Conservation (phyloP, 164 flowering plant genomes). For the Vitis rupestris region DNA sequence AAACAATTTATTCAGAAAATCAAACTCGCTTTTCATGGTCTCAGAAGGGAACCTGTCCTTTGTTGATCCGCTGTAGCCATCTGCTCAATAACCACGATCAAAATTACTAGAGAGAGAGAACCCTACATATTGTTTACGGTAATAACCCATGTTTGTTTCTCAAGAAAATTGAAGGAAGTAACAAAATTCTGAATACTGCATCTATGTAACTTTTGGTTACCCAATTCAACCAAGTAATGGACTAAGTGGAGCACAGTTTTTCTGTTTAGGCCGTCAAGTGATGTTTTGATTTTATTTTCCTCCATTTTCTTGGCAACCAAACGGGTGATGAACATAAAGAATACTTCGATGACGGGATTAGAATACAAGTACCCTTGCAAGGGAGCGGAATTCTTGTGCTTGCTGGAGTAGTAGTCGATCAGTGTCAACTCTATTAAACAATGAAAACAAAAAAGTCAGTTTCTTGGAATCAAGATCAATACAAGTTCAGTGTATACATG, state of each 20-base stretch:
- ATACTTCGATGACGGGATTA: too few relatives aligned
- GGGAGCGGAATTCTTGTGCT: slow-evolving; percentile 79
- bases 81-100: slow-evolving; percentile 37
- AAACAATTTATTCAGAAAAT: not conserved
- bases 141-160: not conserved
- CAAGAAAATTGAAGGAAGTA: not conserved
- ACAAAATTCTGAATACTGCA: not conserved
- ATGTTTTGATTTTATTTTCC: too few relatives aligned
- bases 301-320: too few relatives aligned
- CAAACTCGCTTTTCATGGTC: not conserved
- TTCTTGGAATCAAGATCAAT: not conserved
- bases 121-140: not conserved
- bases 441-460: not conserved
- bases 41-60: slow-evolving; percentile 63
- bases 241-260: too few relatives aligned
- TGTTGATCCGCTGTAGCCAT: slow-evolving; percentile 88
- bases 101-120: not conserved
- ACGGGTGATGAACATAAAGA: not conserved
- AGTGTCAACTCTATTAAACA: slow-evolving; percentile 43
- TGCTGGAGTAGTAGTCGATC: slow-evolving; percentile 70
- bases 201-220: too few relatives aligned
- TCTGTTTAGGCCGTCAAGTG: too few relatives aligned
- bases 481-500: too few relatives aligned
- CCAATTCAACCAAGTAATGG: too few relatives aligned
- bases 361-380: slow-evolving; percentile 58